Evolutionary conservation across 306 rosid species (phyloP), one percentile per base, ranked within the genome.

Genomic region (Trichosanthes truncata): DNA sequence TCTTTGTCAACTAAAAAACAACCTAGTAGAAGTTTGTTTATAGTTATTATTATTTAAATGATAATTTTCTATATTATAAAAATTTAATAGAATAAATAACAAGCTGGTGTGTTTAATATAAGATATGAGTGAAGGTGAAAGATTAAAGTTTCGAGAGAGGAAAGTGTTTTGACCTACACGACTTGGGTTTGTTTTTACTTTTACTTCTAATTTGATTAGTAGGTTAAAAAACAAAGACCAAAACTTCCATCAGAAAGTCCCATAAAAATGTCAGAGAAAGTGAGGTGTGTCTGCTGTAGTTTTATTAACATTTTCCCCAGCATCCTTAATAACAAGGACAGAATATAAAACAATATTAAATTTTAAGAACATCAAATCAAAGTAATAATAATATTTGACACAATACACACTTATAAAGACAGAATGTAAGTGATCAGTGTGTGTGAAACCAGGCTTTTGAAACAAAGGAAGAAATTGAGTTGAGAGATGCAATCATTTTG

Each of bases 401-500:
- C 75, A n/a, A 21, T 40, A 40, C 75, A 68, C 6, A 45, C 25
- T 45, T 23, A 45, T 43, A 43, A 5, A 43, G 76, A 43, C n/a
- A n/a, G n/a, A n/a, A n/a, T n/a, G n/a, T n/a, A n/a, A n/a, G n/a
- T n/a, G n/a, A n/a, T n/a, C n/a, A n/a, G n/a, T n/a, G n/a, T n/a
- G n/a, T n/a, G 78, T 49, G 62, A 51, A 9, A 72, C 5, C 55
- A 69, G 36, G 36, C 36, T 2, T 38, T 10, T 11, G 18, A 38
- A 38, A 14, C 55, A 11, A 43, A 43, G 53, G 75, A 45, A n/a
- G 74, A 18, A 57, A 57, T 23, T 57, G 14, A 67, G 71, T 13
- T 60, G 38, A 25, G 55, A 18, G 20, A 18, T 6, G 46, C 60
- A 49, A 51, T 74, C 78, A 74, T 48, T 74, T 74, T 49, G 93